A percentile compares a stretch with the other conserved stretches of the same genome.
These are phyloP conservation scores for Chamaecyparis obtusa DNA, from an alignment of 75 land plant genomes.

Conservation along the genomic window DNA sequence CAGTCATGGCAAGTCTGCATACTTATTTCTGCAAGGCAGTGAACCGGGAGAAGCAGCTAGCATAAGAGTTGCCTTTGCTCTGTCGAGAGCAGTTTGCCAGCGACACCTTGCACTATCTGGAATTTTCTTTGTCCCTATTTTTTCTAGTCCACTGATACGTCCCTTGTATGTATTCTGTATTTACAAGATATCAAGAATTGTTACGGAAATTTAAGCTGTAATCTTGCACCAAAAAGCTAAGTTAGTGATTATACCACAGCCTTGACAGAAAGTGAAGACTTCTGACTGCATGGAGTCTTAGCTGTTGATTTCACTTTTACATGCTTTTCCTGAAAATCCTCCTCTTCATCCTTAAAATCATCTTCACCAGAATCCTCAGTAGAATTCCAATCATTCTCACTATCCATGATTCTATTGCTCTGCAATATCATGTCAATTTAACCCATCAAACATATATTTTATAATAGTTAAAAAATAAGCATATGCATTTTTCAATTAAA, in stretches of 20 bases:
- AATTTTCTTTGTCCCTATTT: too few relatives aligned
- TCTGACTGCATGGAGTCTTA: conserved; percentile 9
- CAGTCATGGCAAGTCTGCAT: conserved; percentile 20
- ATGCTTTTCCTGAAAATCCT: conserved; percentile 13
- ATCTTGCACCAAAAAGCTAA: neutral
- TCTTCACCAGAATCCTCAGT: conserved; percentile 24
- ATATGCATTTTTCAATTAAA: neutral
- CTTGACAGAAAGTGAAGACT: conserved; percentile 20
- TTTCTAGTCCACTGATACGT: too few relatives aligned
- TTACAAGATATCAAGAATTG: conserved; percentile 5
- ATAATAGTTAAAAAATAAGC: neutral
- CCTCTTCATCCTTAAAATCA: conserved; percentile 32
- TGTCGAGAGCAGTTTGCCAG: too few relatives aligned
- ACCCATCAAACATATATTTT: neutral
- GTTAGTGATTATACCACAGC: conserved; percentile 16
- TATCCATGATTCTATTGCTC: conserved; percentile 15
- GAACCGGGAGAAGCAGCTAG: too few relatives aligned
- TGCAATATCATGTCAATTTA: neutral
- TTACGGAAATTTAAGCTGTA: neutral
- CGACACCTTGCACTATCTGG: too few relatives aligned
- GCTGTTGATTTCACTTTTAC: conserved; percentile 7
- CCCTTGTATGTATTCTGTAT: conserved; percentile 9
- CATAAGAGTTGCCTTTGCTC: too few relatives aligned
- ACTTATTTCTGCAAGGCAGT: conserved; percentile 29
- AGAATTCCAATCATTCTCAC: conserved; percentile 31